Percentiles rank a stretch among this genome's conserved stretches.
Evolutionary conservation across 2,329 filamentous ascomycete species (phyloP).

Genomic region (Colletotrichum sidae): DNA sequence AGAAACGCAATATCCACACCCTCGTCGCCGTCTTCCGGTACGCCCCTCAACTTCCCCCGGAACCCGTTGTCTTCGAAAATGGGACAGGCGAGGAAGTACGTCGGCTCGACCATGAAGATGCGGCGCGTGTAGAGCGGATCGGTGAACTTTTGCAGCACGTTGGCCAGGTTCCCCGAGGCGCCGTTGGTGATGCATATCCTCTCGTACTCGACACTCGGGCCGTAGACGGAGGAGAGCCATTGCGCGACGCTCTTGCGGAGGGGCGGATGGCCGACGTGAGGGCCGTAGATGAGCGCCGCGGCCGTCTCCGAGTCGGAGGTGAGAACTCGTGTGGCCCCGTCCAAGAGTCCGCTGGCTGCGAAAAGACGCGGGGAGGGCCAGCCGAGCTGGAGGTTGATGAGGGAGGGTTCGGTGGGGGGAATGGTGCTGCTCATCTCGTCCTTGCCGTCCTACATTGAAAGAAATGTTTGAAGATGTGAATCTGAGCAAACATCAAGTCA

Average conservation of each 20-base stretch:
- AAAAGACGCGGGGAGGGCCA: conserved; percentile 76
- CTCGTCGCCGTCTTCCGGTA: conserved; percentile 78
- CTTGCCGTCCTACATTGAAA: background rate
- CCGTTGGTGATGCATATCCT: conserved; percentile 86
- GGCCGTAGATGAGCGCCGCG: conserved; percentile 80
- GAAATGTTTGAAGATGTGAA: background rate
- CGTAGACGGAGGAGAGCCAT: conserved; percentile 77
- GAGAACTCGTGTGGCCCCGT: conserved; percentile 72
- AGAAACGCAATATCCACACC: conserved; percentile 78
- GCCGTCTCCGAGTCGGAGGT: conserved; percentile 67
- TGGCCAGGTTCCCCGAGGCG: conserved; percentile 84
- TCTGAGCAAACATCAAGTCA: background rate
- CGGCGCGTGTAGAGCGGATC: conserved; percentile 80
- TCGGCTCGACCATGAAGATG: conserved; percentile 85
- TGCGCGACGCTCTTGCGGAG: conserved; percentile 74
- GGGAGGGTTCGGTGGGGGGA: conserved; percentile 36
- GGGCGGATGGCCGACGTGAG: conserved; percentile 78
- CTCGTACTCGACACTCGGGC: conserved; percentile 52
- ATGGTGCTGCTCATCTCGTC: conserved; percentile 1
- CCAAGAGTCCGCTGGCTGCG: conserved; percentile 70
- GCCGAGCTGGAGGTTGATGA: conserved; percentile 74
- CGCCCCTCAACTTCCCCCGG: conserved; percentile 70
- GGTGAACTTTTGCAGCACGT: conserved; percentile 81
- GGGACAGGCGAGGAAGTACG: conserved; percentile 82
- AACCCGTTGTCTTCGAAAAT: conserved; percentile 88